Conservation (phyloP, 2,329 filamentous ascomycete species). For the Bipolaris oryzae region DNA sequence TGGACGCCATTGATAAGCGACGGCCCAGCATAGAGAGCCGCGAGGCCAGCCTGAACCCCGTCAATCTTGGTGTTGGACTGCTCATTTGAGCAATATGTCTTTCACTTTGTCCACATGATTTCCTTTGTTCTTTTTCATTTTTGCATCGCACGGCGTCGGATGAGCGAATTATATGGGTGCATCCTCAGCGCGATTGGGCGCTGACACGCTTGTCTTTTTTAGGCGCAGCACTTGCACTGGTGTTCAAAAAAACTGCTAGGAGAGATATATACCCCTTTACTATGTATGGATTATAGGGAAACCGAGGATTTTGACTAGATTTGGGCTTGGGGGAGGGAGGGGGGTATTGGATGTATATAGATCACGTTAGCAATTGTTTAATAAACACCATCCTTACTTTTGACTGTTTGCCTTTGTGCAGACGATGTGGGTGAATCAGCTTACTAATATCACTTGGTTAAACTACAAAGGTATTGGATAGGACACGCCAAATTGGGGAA, state of each 20-base stretch:
- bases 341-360: neutral
- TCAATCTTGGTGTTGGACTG: conserved; percentile 29
- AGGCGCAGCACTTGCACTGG: neutral
- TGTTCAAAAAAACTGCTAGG: neutral
- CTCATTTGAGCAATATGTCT: conserved; percentile 26
- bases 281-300: conserved; percentile 7
- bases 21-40: conserved; percentile 27
- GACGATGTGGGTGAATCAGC: neutral
- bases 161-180: neutral
- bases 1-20: conserved; percentile 28
- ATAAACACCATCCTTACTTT: neutral
- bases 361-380: neutral
- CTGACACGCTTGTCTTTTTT: neutral
- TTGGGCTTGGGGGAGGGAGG: neutral
- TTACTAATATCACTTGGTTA: neutral
- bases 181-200: neutral
- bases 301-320: neutral
- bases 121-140: neutral
- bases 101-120: neutral
- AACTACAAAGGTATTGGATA: neutral
- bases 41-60: conserved; percentile 27
- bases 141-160: conserved; percentile 1
- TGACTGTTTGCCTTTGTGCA: neutral
- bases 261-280: conserved; percentile 4
- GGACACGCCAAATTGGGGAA: no score